Evolutionary conservation across 1,139 yeast genomes (phyloP), one percentile per base, ranked within the genome.

Genomic region (Wickerhamomyces sp.): DNA sequence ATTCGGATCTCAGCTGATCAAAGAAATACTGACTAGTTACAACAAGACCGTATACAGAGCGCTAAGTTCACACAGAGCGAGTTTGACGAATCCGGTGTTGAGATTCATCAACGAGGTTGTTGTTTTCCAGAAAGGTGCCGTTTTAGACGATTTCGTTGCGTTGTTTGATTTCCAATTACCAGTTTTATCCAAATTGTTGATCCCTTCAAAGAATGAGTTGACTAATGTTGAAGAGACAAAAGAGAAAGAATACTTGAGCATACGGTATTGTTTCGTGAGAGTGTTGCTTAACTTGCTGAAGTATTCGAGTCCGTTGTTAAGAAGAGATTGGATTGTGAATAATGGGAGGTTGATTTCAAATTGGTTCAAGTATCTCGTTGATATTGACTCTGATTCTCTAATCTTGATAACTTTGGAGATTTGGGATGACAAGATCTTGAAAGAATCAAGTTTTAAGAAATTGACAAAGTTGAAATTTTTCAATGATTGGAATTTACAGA

Each of bases 391-490:
- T 7, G 53, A 59, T 4, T 68, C 65, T 7, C 43, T 70, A 1
- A 58, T 78, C 19, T 42, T 45, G 1, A 46, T 52, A 19, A 63
- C 80, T 0, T 40, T 87, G 3, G 54, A 59, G 0, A 68, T 77
- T 23, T 59, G 87, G 36, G 72, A 67, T 13, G 51, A 61, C 1
- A 62, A 64, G 22, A 68, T 89, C 3, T 54, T 87, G 26, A 56
- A 60, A 22, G 96, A 89, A 47, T 54, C 66, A 1, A 65, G 73
- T 13, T 82, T 79, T 51, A 74, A 76, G 44, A 80, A 78, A 49
- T 65, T 80, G 38, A 73, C 88, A 1, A 89, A 88, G 54, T 73
- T 87, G 46, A 76, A 77, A 44, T 71, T 88, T 15, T 72, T 89
- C 50, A 87, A 85, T 49, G 97, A 89, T 51, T 75, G 84, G 66